These are phyloP conservation scores for Dactylonectria estremocensis DNA, from an alignment of 2,329 filamentous ascomycete species.

Conservation along the genomic window DNA sequence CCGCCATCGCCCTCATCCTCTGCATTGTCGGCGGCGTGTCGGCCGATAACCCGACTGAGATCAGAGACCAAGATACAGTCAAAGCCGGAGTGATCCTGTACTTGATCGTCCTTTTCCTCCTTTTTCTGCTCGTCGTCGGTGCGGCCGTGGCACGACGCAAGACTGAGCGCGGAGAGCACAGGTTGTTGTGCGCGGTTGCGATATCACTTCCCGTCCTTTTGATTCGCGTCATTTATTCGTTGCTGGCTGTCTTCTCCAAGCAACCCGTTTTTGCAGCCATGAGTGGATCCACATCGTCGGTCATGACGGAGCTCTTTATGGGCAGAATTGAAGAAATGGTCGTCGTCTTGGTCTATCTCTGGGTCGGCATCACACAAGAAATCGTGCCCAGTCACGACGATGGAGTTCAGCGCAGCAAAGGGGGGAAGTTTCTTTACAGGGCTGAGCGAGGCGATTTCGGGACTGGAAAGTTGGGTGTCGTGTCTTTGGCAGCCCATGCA, in stretches of 20 bases:
- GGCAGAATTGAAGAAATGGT: conserved; percentile 18
- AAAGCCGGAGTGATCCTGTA: conserved; percentile 14
- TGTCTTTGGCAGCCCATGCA: conserved; percentile 8
- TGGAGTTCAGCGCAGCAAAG: background rate
- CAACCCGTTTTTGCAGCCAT: background rate
- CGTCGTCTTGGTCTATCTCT: conserved; percentile 7
- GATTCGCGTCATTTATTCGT: conserved; percentile 18
- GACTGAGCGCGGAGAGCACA: background rate
- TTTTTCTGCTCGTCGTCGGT: background rate
- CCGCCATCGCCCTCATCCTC: conserved; percentile 18
- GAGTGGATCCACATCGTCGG: background rate
- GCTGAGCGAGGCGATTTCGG: conserved; percentile 21
- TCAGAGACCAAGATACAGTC: background rate
- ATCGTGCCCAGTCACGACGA: background rate
- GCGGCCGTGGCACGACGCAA: background rate
- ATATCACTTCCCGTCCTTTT: conserved; percentile 16
- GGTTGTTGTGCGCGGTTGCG: background rate
- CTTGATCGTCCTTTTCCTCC: conserved; percentile 4
- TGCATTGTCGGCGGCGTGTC: conserved; percentile 15
- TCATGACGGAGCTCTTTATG: conserved; percentile 17
- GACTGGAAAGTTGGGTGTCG: conserved; percentile 7
- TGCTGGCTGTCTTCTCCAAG: background rate
- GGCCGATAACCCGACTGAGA: conserved; percentile 1
- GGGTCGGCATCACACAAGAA: conserved; percentile 9
- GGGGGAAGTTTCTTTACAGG: background rate